Base-by-base conservation (phyloP, 2,329 filamentous ascomycete genomes). In the Ophiocordyceps camponoti-rufipedis region DNA sequence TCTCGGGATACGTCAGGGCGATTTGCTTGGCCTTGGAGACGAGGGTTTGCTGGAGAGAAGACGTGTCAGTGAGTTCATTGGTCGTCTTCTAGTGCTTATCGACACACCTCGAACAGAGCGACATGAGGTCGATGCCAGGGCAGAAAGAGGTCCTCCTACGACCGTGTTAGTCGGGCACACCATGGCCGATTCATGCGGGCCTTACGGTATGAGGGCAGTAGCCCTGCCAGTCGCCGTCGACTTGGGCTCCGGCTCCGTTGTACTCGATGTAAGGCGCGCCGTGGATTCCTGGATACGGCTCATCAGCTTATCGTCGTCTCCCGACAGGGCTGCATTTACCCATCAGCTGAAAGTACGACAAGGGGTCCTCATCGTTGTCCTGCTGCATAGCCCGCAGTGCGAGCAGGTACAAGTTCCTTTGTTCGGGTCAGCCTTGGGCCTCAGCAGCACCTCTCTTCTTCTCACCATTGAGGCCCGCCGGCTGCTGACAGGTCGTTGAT, bases 111-210 rank as follows among this genome's bases (percentile, higher is more conserved):
- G 46, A 64, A 75, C 8, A 77, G 60, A 7, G 67, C 59, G 41
- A 75, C 53, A 48, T 71, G 77, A 3, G 71, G 67, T 5, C 73
- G 68, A 55, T 79, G 75, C 74, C 72, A 78, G n/a, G 68, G 57
- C 5, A 66, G 54, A 49, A 75, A 72, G 18, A 69, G 53, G 16
- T 63, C 57, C 54, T 73, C 67, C 39, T 41, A n/a, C 12, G 19
- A 3, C 14, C 13, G 13, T 3, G 39, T 41, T 12, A n/a, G 16
- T n/a, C n/a, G 35, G 8, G 18, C n/a, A 39, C 39, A 11, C 13
- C 5, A 14, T 11, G 39, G 11, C 18, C 2, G 12, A 5, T 23
- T 23, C 18, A 13, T 19, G 5, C 28, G 10, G 10, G 10, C n/a
- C 35, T 39, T 28, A 41, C 39, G 47, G 60, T 59, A 43, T 74